Evolutionary conservation across 371 early-diverging fungal genomes (phyloP), one percentile per base, ranked within the genome.

Genomic region (Actinomucor elegans): DNA sequence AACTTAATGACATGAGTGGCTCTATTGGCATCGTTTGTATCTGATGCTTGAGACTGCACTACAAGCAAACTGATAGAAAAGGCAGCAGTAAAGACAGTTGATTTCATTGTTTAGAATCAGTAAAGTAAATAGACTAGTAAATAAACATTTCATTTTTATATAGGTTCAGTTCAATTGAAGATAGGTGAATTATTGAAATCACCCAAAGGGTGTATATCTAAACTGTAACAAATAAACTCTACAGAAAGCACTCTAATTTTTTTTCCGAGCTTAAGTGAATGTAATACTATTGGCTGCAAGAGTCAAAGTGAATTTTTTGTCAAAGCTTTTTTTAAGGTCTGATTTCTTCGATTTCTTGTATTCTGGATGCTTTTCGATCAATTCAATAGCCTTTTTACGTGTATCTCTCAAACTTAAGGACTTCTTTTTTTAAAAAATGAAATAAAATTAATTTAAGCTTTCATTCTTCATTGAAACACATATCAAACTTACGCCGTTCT

Each of bases 301-400:
- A 14, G 56, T 58, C 14, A 67, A 46, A 9, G 15, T 55, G 24
- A 62, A 43, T 8, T 38, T 27, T 9, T 58, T 58, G 10, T 69
- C 69, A 24, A 69, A 69, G 9, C 36, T 34, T 46, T 69, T 61
- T 38, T 62, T 65, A 4, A 66, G 29, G 21, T 66, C 55, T 28
- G 45, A 35, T 48, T 64, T 49, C 18, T 46, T 32, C n/a, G 49
- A 44, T 48, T 66, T 66, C 21, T 57, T 51, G 29, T 32, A 55
- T 33, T 73, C 59, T 12, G 67, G 61, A 27, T 76, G 71, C 27
- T 61, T 51, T 31, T 59, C 50, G 34, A 73, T 59, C 20, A 67
- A 34, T 36, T 69, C 60, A 17, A 70, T 59, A 0, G 61, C 57
- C 52, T 69, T 72, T 52, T 72, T 73, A 24, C 67, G 69, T 15